phyloP scores from a whole-genome alignment of 2,329 filamentous ascomycete genomes.

The Nothomitra cinnamomea region DNA sequence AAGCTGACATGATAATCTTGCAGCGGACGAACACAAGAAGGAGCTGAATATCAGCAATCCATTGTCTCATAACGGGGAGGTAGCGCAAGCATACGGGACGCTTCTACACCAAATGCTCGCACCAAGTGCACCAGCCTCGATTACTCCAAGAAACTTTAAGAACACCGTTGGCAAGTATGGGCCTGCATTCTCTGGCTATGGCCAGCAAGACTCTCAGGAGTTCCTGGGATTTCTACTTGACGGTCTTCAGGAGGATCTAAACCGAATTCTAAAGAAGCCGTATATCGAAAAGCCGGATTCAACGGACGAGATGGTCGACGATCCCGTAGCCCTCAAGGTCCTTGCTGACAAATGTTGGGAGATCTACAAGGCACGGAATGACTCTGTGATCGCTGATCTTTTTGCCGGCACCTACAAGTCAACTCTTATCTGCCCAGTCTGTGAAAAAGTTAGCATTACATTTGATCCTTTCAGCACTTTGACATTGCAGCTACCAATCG shows the following conservation, averaged over 20 bases:
- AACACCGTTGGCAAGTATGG: slow-evolving; percentile 63
- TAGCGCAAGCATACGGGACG: slow-evolving; percentile 68
- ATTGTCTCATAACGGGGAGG: slow-evolving; percentile 66
- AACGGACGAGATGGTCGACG: slow-evolving; percentile 83
- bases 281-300: slow-evolving; percentile 97
- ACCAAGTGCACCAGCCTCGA: slow-evolving; percentile 45
- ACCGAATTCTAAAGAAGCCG: slow-evolving; percentile 84
- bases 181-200: slow-evolving; percentile 79
- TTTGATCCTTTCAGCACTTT: slow-evolving; percentile 96
- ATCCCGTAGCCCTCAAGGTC: slow-evolving; percentile 60
- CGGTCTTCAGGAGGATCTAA: slow-evolving; percentile 86
- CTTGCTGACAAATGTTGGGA: slow-evolving; percentile 83
- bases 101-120: slow-evolving; percentile 67
- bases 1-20: slow-evolving; percentile 6
- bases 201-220: slow-evolving; percentile 94
- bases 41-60: slow-evolving; percentile 80
- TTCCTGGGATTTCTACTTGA: slow-evolving; percentile 91
- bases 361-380: slow-evolving; percentile 81
- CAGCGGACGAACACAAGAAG: slow-evolving; percentile 47
- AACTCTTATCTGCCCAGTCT: slow-evolving; percentile 78
- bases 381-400: slow-evolving; percentile 86
- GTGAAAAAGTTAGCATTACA: slow-evolving; percentile 91
- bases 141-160: slow-evolving; percentile 72
- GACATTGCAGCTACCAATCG: slow-evolving; percentile 75
- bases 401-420: slow-evolving; percentile 99